Conservation (phyloP, 192 early-diverging fungal species). For the Rhizophagus sp. region DNA sequence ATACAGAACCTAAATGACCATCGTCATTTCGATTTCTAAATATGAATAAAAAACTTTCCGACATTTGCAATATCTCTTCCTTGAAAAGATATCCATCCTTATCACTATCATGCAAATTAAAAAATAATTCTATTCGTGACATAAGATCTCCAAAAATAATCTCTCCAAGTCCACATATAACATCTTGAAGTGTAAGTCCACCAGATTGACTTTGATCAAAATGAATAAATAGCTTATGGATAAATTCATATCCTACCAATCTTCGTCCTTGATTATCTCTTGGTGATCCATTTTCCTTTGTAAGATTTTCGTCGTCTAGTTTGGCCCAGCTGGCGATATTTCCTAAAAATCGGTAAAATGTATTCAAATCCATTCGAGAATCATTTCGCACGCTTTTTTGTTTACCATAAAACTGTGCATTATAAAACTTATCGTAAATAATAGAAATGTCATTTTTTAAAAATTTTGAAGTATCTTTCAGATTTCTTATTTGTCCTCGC, state of each 20-base stretch:
- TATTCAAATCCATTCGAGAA: constrained; percentile 65
- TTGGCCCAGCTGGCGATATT: constrained; percentile 68
- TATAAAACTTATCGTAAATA: constrained; percentile 89
- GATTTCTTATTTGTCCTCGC: constrained; percentile 81
- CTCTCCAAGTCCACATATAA: constrained; percentile 75
- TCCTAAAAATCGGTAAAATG: constrained; percentile 77
- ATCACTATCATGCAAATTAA: constrained; percentile 76
- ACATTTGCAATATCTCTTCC: constrained; percentile 80
- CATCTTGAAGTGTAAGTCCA: constrained; percentile 74
- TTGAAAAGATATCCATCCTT: constrained; percentile 64
- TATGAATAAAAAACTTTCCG: constrained; percentile 85
- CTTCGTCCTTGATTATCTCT: constrained; percentile 35
- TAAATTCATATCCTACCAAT: constrained; percentile 41
- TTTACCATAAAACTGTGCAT: constrained; percentile 69
- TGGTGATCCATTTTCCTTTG: constrained; percentile 33
- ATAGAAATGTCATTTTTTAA: constrained; percentile 83
- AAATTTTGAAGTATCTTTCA: constrained; percentile 74
- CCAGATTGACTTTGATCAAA: constrained; percentile 57
- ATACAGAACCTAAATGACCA: constrained; percentile 57
- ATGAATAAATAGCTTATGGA: constrained; percentile 45
- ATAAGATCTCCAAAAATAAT: constrained; percentile 78
- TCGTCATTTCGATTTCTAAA: constrained; percentile 59
- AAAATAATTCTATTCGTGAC: constrained; percentile 79
- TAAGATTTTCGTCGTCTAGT: constrained; percentile 39
- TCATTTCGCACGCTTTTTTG: constrained; percentile 40